A percentile compares a stretch with the other conserved stretches of the same genome.
Conservation (phyloP, 2,329 filamentous ascomycete genomes). For the Chaetomiaceae sp. region DNA sequence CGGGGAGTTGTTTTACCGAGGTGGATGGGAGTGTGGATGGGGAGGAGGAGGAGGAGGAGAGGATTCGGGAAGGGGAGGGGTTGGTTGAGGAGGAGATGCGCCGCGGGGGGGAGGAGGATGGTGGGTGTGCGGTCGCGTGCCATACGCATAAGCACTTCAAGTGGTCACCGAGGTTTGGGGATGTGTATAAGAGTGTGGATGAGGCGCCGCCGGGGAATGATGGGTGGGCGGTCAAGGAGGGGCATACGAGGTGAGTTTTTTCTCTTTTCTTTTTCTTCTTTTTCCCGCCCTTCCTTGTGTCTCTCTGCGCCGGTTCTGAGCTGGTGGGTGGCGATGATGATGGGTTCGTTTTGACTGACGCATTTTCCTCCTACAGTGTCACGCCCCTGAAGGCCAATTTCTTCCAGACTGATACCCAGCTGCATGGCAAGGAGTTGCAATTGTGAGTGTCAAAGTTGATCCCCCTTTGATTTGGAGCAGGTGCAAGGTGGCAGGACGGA, state of each 20-base stretch:
- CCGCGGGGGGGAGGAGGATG: conserved; percentile 35
- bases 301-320: no score
- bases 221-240: conserved; percentile 86
- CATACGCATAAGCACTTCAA: conserved; percentile 86
- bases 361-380: conserved; percentile 50
- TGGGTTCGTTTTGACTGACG: conserved; percentile 1
- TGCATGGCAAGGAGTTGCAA: conserved; percentile 67
- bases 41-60: conserved; percentile 65
- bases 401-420: conserved; percentile 63
- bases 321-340: not conserved
- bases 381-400: conserved; percentile 92
- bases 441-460: conserved; percentile 59
- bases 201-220: conserved; percentile 76
- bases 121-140: conserved; percentile 31
- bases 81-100: conserved; percentile 26
- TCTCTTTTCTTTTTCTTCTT: no score
- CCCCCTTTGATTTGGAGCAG: conserved; percentile 27
- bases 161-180: conserved; percentile 83
- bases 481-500: conserved; percentile 9
- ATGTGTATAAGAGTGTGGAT: conserved; percentile 85
- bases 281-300: no score
- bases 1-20: conserved; percentile 82
- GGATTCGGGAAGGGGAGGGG: conserved; percentile 63
- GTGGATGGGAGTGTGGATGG: conserved; percentile 63
- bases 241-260: conserved; percentile 67